A percentile compares a stretch with the other conserved stretches of the same genome.
Conservation (phyloP, 345 rosid species). For the Salix arbutifolia region DNA sequence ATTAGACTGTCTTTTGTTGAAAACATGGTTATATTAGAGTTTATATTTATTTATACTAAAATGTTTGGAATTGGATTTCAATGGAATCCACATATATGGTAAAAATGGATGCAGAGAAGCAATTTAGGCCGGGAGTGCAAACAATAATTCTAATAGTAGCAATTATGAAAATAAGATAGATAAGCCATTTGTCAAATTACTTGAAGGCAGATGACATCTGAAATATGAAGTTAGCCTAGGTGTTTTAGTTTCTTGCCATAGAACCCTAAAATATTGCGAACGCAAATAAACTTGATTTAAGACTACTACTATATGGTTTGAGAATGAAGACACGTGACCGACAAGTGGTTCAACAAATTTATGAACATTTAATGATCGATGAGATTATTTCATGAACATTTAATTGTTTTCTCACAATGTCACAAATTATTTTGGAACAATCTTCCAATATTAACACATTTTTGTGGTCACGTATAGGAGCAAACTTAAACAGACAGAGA, state of each 20-base stretch:
- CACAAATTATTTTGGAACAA: not conserved
- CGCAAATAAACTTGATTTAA: not conserved
- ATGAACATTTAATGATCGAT: slow-evolving; percentile 28
- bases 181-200: not conserved
- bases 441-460: not conserved
- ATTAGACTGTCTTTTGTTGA: not conserved
- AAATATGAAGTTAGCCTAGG: not conserved
- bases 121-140: too few relatives aligned
- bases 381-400: slow-evolving; percentile 27
- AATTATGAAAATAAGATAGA: not conserved
- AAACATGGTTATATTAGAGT: not conserved
- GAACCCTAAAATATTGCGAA: not conserved
- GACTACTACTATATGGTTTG: not conserved
- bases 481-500: slow-evolving; percentile 92
- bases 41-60: not conserved
- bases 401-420: not conserved
- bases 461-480: slow-evolving; percentile 44
- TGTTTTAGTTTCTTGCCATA: not conserved
- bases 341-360: slow-evolving; percentile 22
- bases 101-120: not conserved
- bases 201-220: not conserved
- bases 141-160: too few relatives aligned
- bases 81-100: not conserved
- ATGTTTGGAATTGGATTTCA: not conserved
- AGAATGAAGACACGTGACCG: slow-evolving; percentile 25